Evolutionary conservation across 768 basidiomycete species (phyloP), one percentile per base, ranked within the genome.

Genomic region (Amanita pseudoporphyria): DNA sequence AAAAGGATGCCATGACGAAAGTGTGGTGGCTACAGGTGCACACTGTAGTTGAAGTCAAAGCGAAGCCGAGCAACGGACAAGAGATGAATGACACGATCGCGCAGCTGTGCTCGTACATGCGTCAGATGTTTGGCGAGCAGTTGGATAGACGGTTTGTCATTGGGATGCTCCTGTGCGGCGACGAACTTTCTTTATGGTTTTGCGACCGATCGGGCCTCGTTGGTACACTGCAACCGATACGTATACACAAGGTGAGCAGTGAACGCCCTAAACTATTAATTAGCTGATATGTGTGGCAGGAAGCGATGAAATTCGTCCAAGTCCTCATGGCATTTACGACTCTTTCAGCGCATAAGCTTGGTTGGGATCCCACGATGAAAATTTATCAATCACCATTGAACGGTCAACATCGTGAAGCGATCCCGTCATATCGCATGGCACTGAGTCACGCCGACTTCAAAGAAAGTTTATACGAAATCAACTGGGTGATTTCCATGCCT

Each of bases 331-430:
- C 43, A 10, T 37, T 52, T 1, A 38, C 28, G 2, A 9, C 5
- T 9, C 43, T 49, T 33, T 22, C 10, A 2, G 52, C 54, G 1
- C 39, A 45, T n/a, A 21, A 45, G 43, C 43, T 55, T 18, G 54
- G 54, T 19, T 55, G 54, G 51, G 47, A 55, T 30, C 42, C 43
- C 9, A 14, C 30, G 0, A 55, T 55, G 54, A 33, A 31, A 22
- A 19, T 55, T 1, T 52, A 50, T 21, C 19, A 22, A 22, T 12
- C 10, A n/a, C 33, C 33, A 35, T 3, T n/a, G 33, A 35, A 5
- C 33, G 12, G n/a, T n/a, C n/a, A n/a, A n/a, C n/a, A n/a, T n/a
- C n/a, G n/a, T n/a, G n/a, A n/a, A n/a, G n/a, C n/a, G 16, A 35
- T 35, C 10, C 33, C 33, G 3, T 35, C 33, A 10, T 35, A 35